Conservation (phyloP, 352 stramenopile species). For the Phytopythium cucurbitacearum region DNA sequence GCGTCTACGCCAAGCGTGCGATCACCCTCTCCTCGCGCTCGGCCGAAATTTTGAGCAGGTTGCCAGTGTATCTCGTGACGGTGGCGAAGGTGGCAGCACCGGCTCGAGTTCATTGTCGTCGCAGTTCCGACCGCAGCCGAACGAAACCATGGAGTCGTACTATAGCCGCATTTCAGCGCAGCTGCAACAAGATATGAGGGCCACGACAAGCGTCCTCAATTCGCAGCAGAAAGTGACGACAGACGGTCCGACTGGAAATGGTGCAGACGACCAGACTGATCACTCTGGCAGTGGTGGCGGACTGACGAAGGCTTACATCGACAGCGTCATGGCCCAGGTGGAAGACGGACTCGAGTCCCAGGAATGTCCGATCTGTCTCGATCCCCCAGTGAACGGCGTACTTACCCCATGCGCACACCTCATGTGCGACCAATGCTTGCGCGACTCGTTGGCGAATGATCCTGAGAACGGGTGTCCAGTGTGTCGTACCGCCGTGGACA, state of each 20-base stretch:
- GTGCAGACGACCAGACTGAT: not conserved
- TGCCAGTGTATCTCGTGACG: slow-evolving; percentile 7
- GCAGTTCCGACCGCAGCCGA: slow-evolving; percentile 40
- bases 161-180: slow-evolving; percentile 53
- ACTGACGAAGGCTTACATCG: slow-evolving; percentile 54
- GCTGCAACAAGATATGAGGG: slow-evolving; percentile 45
- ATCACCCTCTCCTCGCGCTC: slow-evolving; percentile 86
- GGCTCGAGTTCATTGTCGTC: slow-evolving; percentile 4
- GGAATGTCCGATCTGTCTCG: slow-evolving; percentile 85
- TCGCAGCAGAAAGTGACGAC: not conserved
- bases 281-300: slow-evolving; percentile 5
- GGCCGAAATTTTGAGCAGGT: slow-evolving; percentile 56
- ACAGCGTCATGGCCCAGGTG: slow-evolving; percentile 73
- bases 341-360: slow-evolving; percentile 71
- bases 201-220: slow-evolving; percentile 2
- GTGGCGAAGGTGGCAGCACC: slow-evolving; percentile 5
- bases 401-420: slow-evolving; percentile 85
- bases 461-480: slow-evolving; percentile 70
- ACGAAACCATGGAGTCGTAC: slow-evolving; percentile 55
- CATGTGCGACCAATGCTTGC: slow-evolving; percentile 76
- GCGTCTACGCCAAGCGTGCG: slow-evolving; percentile 85
- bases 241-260: not conserved
- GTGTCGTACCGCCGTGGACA: slow-evolving; percentile 61
- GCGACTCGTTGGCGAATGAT: slow-evolving; percentile 51
- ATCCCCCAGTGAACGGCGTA: slow-evolving; percentile 60